Base-by-base conservation (phyloP, 164 flowering plant species). In the Tetrastigma voinierianum region DNA sequence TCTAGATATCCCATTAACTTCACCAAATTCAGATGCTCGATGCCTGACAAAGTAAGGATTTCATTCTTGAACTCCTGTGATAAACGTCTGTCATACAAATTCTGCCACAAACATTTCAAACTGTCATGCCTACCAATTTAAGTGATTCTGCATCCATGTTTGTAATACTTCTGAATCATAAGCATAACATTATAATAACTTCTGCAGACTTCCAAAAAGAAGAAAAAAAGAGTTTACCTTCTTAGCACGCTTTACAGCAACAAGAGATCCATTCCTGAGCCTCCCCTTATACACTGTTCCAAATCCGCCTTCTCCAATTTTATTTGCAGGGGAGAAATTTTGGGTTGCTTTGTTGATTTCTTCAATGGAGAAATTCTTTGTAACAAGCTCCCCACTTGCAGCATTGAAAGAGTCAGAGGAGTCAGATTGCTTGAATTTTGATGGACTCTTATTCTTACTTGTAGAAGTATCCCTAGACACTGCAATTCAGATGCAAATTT, bases 11-110 rank as follows among this genome's bases (percentile, higher is more conserved):
- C 96, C 62, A 70, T 77, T 15, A 87, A 69, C 66, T 77, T 87
- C 17, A 90, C 93, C 70, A 90, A 77, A 75, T 83, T 90, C 57
- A 75, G 68, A 75, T 90, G 96, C 72, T 90, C 93, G 25, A 90
- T 86, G 69, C 69, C 76, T 46, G 96, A 82, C 59, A 87, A 69
- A 17, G 88, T 74, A 44, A 59, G 64, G 44, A 88, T 69, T 68
- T 90, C 96, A 70, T 81, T 88, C 82, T 66, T 81, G 78, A 88
- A 90, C 70, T 84, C 87, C n/a, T 53, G 23, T 7, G 72, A 58
- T 48, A 69, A 45, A 55, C 61, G 57, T 46, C 51, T 64, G 70
- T 84, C 82, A 67, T 66, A 56, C 44, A 20, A 40, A 44, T 72
- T 75, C 96, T 88, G 89, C 71, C 64, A 79, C 65, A 71, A 14